These are phyloP conservation scores for Petasospora rhodanensis DNA, from an alignment of 1,139 yeast genomes.

Conservation along the genomic window DNA sequence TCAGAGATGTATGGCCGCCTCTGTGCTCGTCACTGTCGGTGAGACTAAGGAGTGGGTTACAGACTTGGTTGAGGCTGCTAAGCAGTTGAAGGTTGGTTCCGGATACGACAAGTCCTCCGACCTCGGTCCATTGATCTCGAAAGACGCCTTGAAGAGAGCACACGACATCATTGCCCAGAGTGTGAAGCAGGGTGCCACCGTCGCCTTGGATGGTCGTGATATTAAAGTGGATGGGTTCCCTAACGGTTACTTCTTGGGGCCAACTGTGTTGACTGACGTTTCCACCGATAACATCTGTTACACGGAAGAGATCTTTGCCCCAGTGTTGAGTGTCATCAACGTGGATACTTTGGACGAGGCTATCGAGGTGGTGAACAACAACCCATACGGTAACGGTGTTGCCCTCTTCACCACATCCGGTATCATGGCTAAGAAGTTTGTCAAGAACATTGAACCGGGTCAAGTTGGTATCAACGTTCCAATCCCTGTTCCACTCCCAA, in stretches of 20 bases:
- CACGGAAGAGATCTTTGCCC: constrained; percentile 75
- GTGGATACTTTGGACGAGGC: constrained; percentile 73
- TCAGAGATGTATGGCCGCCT: constrained; percentile 80
- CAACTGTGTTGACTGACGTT: constrained; percentile 61
- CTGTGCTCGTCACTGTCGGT: constrained; percentile 74
- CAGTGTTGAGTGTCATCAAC: constrained; percentile 62
- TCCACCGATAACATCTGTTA: constrained; percentile 69
- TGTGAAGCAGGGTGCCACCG: constrained; percentile 48
- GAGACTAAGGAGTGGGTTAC: constrained; percentile 60
- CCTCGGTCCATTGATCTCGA: constrained; percentile 70
- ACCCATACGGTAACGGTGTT: constrained; percentile 72
- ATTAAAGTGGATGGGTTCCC: constrained; percentile 47
- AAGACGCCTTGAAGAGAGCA: constrained; percentile 51
- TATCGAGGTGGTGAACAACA: constrained; percentile 56
- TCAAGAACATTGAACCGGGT: constrained; percentile 67
- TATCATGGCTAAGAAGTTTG: constrained; percentile 64
- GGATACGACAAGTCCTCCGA: constrained; percentile 62
- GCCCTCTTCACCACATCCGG: constrained; percentile 71
- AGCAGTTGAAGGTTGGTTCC: constrained; percentile 55
- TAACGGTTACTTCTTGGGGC: constrained; percentile 72
- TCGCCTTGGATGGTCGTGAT: constrained; percentile 63
- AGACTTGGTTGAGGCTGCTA: constrained; percentile 58
- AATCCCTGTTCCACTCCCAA: constrained; percentile 80
- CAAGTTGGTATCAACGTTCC: constrained; percentile 81
- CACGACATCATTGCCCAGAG: constrained; percentile 54